phyloP scores from a whole-genome alignment of 108 stramenopile genomes.

The Nitzschia inconspicua region DNA sequence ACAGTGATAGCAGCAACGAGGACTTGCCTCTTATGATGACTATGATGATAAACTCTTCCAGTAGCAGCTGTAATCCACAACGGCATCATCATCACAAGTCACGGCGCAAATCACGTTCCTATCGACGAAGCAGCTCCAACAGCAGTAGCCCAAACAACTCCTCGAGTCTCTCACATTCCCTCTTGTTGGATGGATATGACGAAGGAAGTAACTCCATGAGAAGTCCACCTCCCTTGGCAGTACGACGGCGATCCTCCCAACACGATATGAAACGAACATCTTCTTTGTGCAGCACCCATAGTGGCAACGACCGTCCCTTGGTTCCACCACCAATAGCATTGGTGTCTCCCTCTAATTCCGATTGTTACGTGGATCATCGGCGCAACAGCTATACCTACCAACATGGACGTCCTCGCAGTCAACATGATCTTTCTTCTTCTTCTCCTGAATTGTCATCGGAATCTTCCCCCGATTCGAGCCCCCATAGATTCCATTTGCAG shows the following conservation, averaged over 20 bases:
- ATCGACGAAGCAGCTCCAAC: conserved; percentile 3
- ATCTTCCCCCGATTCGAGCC: conserved; percentile 22
- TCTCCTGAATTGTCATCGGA: conserved; percentile 16
- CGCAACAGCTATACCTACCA: neutral
- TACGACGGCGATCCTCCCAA: neutral
- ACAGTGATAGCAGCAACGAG: neutral
- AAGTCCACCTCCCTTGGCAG: neutral
- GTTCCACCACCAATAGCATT: neutral
- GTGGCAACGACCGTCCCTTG: neutral
- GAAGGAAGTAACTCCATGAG: neutral
- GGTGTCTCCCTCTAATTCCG: neutral
- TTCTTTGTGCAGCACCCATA: neutral
- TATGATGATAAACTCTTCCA: neutral
- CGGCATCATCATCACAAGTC: neutral
- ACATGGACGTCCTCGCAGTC: neutral
- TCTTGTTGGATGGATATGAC: conserved; percentile 5
- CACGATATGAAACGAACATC: neutral
- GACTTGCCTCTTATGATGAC: neutral
- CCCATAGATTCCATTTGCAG: neutral
- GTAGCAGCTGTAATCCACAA: no score
- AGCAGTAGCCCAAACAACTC: neutral
- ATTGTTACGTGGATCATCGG: neutral
- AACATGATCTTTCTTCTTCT: neutral
- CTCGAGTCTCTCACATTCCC: conserved; percentile 12
- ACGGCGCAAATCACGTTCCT: conserved; percentile 13